phyloP scores from a whole-genome alignment of 768 basidiomycete genomes.

The Rhizopogon vinicolor region DNA sequence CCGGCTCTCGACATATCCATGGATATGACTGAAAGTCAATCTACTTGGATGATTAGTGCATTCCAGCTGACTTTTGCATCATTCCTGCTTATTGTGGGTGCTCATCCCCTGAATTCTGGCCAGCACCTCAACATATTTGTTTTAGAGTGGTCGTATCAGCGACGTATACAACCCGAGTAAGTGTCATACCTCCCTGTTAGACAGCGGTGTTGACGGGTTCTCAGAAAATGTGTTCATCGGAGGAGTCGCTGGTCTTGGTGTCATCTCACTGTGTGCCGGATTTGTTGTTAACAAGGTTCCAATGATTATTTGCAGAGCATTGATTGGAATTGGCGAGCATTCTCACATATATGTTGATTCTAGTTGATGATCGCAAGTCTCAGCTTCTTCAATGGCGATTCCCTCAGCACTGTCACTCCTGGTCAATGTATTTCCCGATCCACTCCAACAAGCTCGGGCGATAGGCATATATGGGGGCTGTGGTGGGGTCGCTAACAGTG shows the following conservation, averaged over 20 bases:
- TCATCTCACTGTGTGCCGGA: constrained; percentile 40
- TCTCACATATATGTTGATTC: neutral
- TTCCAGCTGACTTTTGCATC: constrained; percentile 40
- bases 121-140: neutral
- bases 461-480: constrained; percentile 42
- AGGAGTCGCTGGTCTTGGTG: constrained; percentile 37
- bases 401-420: constrained; percentile 48
- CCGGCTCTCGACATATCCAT: constrained; percentile 25
- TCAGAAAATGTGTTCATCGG: constrained; percentile 37
- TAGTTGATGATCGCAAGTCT: neutral
- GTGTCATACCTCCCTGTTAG: neutral
- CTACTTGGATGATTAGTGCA: constrained; percentile 40
- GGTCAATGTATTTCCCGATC: constrained; percentile 45
- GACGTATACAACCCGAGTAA: constrained; percentile 39
- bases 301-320: constrained; percentile 46
- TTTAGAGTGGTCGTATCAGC: constrained; percentile 34
- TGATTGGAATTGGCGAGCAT: constrained; percentile 41
- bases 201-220: neutral
- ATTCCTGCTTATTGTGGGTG: constrained; percentile 31
- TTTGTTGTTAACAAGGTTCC: constrained; percentile 42
- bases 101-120: neutral
- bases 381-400: constrained; percentile 45
- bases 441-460: constrained; percentile 41
- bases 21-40: constrained; percentile 16
- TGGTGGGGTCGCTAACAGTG: constrained; percentile 43